A percentile compares a stretch with the other conserved stretches of the same genome.
phyloP scores from a whole-genome alignment of 106 monocot genomes.

The Dendrobium chrysotoxum region DNA sequence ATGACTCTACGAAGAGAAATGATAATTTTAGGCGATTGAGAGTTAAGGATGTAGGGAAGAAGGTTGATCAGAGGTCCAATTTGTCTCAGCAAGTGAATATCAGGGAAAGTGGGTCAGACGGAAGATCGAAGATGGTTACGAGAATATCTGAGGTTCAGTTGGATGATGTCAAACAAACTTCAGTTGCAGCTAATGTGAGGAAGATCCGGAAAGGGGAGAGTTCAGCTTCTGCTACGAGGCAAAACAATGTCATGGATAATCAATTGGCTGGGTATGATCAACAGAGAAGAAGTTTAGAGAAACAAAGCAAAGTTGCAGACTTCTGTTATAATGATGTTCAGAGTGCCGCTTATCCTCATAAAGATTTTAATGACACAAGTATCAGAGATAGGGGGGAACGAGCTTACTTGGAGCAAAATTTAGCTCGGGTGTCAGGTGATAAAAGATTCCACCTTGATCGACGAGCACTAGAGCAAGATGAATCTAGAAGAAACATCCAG shows the following conservation, averaged over 20 bases:
- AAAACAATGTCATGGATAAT: slow-evolving; percentile 8
- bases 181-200: not conserved
- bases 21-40: not conserved
- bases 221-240: slow-evolving; percentile 1
- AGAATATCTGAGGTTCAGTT: slow-evolving; percentile 6
- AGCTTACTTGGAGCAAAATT: slow-evolving; percentile 9
- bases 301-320: not conserved
- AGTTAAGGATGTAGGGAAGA: slow-evolving; percentile 1
- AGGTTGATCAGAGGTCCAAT: not conserved
- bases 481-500: slow-evolving; percentile 8
- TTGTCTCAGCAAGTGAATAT: slow-evolving; percentile 1
- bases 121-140: not conserved
- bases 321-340: not conserved
- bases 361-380: not conserved
- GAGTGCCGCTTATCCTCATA: not conserved
- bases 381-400: not conserved
- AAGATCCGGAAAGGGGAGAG: slow-evolving; percentile 13
- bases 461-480: slow-evolving; percentile 8
- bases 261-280: slow-evolving; percentile 2
- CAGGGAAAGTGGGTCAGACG: slow-evolving; percentile 1
- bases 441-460: slow-evolving; percentile 8
- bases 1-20: not conserved
- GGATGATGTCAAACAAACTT: not conserved
- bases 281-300: slow-evolving; percentile 1
- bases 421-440: not conserved